Evolutionary conservation across 768 basidiomycete species (phyloP).

Genomic region (Boletales sp.): DNA sequence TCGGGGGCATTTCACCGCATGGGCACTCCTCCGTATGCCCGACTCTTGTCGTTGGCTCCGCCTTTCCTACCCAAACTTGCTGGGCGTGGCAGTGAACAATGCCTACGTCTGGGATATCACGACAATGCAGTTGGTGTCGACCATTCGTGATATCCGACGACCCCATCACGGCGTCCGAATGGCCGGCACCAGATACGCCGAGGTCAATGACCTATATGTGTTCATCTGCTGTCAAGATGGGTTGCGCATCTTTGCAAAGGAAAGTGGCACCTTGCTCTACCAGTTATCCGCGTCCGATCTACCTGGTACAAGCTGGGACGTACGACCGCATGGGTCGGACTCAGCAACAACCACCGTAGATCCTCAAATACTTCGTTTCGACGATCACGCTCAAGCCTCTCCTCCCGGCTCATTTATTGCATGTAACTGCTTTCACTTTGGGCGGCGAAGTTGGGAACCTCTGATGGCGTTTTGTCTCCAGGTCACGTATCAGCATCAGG

Average conservation of each 20-base stretch:
- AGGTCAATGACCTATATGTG: conserved; percentile 53
- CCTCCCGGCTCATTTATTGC: conserved; percentile 19
- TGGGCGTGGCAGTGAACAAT: conserved; percentile 41
- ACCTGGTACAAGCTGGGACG: conserved; percentile 36
- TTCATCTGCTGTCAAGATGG: conserved; percentile 52
- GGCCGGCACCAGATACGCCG: conserved; percentile 57
- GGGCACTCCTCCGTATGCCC: conserved; percentile 52
- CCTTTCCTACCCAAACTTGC: conserved; percentile 62
- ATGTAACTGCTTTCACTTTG: conserved; percentile 10
- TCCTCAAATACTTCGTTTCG: conserved; percentile 19
- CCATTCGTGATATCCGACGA: conserved; percentile 19
- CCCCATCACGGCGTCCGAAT: conserved; percentile 18
- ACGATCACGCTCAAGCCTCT: neutral
- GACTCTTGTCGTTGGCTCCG: conserved; percentile 49
- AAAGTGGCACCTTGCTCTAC: conserved; percentile 41
- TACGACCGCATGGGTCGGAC: conserved; percentile 13
- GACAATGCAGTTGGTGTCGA: conserved; percentile 45
- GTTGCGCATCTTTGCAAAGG: conserved; percentile 53
- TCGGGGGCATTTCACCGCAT: conserved; percentile 58
- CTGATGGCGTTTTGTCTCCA: conserved; percentile 6
- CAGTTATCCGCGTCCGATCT: conserved; percentile 36
- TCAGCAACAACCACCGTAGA: conserved; percentile 8
- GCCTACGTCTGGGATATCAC: conserved; percentile 65
- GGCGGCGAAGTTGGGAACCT: neutral
- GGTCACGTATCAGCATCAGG: conserved; percentile 50